Conservation (phyloP, 805 yeast genomes). For the Metschnikowia similis region DNA sequence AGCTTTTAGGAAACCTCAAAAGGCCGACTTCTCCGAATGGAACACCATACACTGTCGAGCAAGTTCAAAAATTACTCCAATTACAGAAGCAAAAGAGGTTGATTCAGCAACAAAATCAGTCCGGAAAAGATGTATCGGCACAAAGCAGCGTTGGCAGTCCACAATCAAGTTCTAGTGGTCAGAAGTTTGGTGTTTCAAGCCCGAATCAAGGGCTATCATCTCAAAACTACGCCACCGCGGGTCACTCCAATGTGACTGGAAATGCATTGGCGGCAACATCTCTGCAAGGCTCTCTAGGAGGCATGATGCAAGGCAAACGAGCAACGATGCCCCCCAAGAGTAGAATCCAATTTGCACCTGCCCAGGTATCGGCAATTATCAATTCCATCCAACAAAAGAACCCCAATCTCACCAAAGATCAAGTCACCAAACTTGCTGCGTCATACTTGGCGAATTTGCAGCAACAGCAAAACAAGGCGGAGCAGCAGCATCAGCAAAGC, state of each 20-base stretch:
- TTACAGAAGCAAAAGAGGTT: conserved; percentile 48
- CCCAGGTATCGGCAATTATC: conserved; percentile 63
- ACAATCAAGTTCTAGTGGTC: not conserved
- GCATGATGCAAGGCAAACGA: conserved; percentile 7
- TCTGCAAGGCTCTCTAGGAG: not conserved
- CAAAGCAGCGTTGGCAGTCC: not conserved
- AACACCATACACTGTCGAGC: conserved; percentile 56
- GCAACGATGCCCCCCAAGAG: conserved; percentile 19
- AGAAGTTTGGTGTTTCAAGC: not conserved
- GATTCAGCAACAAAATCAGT: conserved; percentile 41
- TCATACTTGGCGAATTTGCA: conserved; percentile 57
- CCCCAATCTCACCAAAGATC: conserved; percentile 58
- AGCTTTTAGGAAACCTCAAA: conserved; percentile 17
- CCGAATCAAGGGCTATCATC: not conserved
- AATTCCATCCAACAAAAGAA: conserved; percentile 62
- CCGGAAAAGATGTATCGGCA: not conserved
- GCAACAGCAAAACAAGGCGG: conserved; percentile 41
- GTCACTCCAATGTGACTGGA: not conserved
- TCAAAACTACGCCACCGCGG: not conserved
- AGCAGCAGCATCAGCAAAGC: conserved; percentile 7
- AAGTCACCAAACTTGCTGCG: conserved; percentile 63
- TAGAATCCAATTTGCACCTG: conserved; percentile 47
- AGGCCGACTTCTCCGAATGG: conserved; percentile 51
- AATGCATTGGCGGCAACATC: not conserved
- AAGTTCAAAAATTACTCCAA: conserved; percentile 53